These are phyloP conservation scores for Fonsecaea pedrosoi DNA, from an alignment of 2,329 filamentous ascomycete species.

Conservation along the genomic window DNA sequence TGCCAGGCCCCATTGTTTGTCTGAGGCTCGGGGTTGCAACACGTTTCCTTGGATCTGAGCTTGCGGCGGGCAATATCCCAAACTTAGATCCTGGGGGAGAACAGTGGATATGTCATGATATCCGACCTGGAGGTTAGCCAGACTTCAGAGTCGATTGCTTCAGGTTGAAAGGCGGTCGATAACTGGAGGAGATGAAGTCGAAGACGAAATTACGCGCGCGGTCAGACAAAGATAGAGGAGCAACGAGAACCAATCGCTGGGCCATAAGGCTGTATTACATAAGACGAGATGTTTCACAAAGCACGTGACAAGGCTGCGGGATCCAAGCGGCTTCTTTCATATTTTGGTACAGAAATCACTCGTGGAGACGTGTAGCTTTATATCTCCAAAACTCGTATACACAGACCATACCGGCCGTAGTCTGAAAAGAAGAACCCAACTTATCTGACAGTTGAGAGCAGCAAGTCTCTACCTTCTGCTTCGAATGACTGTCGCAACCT, in stretches of 20 bases:
- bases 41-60: slow-evolving; percentile 15
- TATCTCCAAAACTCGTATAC: slow-evolving; percentile 22
- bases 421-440: background rate
- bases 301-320: slow-evolving; percentile 10
- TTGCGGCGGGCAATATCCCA: slow-evolving; percentile 13
- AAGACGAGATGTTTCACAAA: slow-evolving; percentile 10
- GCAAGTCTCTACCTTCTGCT: slow-evolving; percentile 1
- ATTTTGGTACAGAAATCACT: background rate
- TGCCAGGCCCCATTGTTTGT: slow-evolving; percentile 14
- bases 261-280: slow-evolving; percentile 2
- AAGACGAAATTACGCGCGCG: slow-evolving; percentile 23
- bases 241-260: slow-evolving; percentile 20
- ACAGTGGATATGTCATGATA: background rate
- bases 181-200: slow-evolving; percentile 16
- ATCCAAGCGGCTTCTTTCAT: background rate
- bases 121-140: slow-evolving; percentile 6
- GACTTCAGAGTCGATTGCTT: slow-evolving; percentile 7
- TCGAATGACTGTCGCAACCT: slow-evolving; percentile 13
- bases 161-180: slow-evolving; percentile 1
- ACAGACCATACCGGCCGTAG: slow-evolving; percentile 14
- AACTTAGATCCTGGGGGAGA: slow-evolving; percentile 19
- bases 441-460: slow-evolving; percentile 12
- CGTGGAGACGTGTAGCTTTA: background rate
- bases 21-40: slow-evolving; percentile 21
- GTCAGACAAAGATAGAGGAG: slow-evolving; percentile 7